Evolutionary conservation across 768 basidiomycete genomes (phyloP), one percentile per base, ranked within the genome.

Genomic region (Suillus hirtellus): DNA sequence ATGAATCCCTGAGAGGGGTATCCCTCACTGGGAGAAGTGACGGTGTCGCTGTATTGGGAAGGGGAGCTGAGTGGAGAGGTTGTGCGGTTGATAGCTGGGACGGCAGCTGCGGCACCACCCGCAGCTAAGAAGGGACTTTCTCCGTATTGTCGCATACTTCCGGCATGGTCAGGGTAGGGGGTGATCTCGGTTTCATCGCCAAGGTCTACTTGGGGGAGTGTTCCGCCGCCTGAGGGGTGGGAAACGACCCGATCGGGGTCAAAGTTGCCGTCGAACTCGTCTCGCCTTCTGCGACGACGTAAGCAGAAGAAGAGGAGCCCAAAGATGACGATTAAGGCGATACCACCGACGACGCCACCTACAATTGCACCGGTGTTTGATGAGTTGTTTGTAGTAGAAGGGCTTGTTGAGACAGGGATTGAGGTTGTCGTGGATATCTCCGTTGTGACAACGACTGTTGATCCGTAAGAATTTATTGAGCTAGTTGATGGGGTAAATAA

Each of bases 301-400:
- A 78, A 59, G 50, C 73, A 76, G 60, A 75, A 71, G 58, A 76
- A 11, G 17, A 78, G 38, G 63, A 77, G 27, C 3, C 65, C 65
- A 21, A 80, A 1, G 11, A 75, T 2, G 15, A 64, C 42, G 27
- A 83, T 43, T 3, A 70, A 64, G 1, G 66, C 74, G 4, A 79
- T 61, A 1, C 83, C 84, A 62, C 83, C 84, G n/a, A 85, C 81
- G 2, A 80, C 79, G 19, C 81, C 81, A 11, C 84, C 84, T 4
- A 84, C 79, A 62, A 86, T 84, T 4, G 82, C 74, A 35, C 77
- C 81, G 3, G 72, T 67, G 38, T 19, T 67, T 35, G 55, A 43
- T 1, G 54, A 37, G 24, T 63, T 24, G 34, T 21, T 66, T 21
- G 43, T 4, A 17, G 40, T 4, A 19, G 42, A 5, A 42, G 43